Evolutionary conservation across 148 eudicot genomes (phyloP).

Genomic region (Linanthus parryae): DNA sequence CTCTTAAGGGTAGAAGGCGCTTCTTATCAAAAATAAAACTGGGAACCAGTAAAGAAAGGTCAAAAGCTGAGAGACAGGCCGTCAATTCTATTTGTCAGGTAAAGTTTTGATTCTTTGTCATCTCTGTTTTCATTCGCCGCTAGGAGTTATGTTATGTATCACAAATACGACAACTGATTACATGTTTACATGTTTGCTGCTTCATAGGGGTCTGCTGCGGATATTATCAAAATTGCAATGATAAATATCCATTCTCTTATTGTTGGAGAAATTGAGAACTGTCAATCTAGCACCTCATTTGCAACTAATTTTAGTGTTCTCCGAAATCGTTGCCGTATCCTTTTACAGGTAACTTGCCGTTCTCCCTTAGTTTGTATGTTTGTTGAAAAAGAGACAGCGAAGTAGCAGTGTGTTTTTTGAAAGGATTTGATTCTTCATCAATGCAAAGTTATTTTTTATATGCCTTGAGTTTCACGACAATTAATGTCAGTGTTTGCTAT

Average conservation of each 20-base stretch:
- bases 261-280: slow-evolving; percentile 34
- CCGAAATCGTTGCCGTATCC: slow-evolving; percentile 76
- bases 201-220: slow-evolving; percentile 94
- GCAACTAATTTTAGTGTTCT: slow-evolving; percentile 51
- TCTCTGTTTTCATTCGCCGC: neutral
- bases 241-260: slow-evolving; percentile 59
- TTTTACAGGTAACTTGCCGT: slow-evolving; percentile 60
- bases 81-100: slow-evolving; percentile 99
- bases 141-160: neutral
- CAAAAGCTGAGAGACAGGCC: slow-evolving; percentile 97
- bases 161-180: slow-evolving; percentile 4
- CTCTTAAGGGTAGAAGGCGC: slow-evolving; percentile 87
- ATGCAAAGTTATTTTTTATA: no score
- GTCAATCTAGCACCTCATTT: slow-evolving; percentile 24
- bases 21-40: slow-evolving; percentile 76
- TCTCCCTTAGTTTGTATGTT: neutral
- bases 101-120: slow-evolving; percentile 6
- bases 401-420: neutral
- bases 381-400: neutral
- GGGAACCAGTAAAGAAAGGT: slow-evolving; percentile 79
- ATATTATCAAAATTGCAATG: slow-evolving; percentile 96
- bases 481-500: no score
- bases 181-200: neutral
- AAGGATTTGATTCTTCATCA: no score
- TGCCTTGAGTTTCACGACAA: neutral